Base-by-base conservation (phyloP, 345 rosid species). In the Kernera saxatilis region DNA sequence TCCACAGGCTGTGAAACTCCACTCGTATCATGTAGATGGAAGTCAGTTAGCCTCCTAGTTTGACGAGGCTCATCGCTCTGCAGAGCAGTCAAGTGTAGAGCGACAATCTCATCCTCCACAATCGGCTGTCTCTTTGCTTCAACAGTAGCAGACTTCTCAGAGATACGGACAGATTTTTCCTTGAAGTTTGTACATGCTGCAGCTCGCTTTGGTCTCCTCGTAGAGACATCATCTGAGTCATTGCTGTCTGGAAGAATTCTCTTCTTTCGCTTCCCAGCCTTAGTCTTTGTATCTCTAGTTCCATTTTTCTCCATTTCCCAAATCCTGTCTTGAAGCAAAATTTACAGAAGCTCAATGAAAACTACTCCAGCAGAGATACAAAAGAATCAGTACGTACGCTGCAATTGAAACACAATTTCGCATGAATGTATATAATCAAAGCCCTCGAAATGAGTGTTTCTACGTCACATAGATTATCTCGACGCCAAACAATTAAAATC, bases 101-200 rank as follows among this genome's bases (percentile, higher is more conserved):
- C 95, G 1, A 58, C 9, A 46, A 71, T 1, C 81, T 92, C 96
- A 0, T 86, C 87, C 4, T 85, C 86, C 45, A 67, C 88, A 64
- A 61, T 19, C 32, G 62, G 72, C n/a, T 74, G 80, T 43, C 40
- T 77, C 77, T 82, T 89, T 10, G 64, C 14, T 76, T 85, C 88
- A 14, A 87, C 13, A 12, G 84, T 33, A 17, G 41, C 81, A 8
- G 78, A 77, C 43, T 81, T 72, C 29, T 78, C 78, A 14, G 79
- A 70, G 19, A 86, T 21, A 2, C 68, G 72, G 8, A 81, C 33
- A 5, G 85, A 69, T 60, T 77, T 87, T 49, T 91, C 88, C 79
- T 82, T 89, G 62, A 91, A 85, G 78, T 83, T 53, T 13, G 76
- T 66, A 68, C 92, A 85, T 12, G 98, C 93, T 19, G 92, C 98